Percentiles rank a stretch among this genome's conserved stretches.
Conservation (phyloP, 108 stramenopile species). For the Epithemia pelagica region DNA sequence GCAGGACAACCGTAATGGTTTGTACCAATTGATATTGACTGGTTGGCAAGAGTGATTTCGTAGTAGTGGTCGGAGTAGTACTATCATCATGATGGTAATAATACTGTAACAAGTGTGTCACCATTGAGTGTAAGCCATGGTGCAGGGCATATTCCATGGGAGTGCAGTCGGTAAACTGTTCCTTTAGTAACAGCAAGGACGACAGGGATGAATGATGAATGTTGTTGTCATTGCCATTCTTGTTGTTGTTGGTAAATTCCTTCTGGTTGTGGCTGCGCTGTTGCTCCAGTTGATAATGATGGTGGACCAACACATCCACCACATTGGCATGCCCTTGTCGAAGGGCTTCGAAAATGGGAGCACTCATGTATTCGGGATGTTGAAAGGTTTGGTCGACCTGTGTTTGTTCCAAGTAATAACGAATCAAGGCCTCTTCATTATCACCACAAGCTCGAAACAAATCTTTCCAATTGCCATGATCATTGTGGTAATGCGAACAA, state of each 20-base stretch:
- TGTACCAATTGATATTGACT: too few relatives aligned
- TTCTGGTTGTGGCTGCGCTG: too few relatives aligned
- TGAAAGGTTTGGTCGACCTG: neutral
- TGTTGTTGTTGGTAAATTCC: too few relatives aligned
- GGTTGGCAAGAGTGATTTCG: neutral
- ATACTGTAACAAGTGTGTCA: neutral
- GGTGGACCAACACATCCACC: neutral
- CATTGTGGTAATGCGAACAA: too few relatives aligned
- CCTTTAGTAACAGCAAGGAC: neutral
- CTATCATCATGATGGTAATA: neutral
- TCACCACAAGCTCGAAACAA: neutral
- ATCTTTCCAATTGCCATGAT: neutral
- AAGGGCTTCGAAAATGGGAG: slow-evolving; percentile 1
- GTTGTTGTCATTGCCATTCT: neutral
- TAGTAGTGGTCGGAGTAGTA: neutral
- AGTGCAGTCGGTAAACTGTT: neutral
- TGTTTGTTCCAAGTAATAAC: neutral
- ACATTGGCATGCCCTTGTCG: neutral
- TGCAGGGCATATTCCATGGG: neutral
- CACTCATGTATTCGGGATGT: slow-evolving; percentile 6
- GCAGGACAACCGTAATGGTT: neutral
- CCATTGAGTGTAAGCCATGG: neutral
- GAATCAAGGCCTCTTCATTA: neutral
- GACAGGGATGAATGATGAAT: too few relatives aligned
- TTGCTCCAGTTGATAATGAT: neutral